phyloP scores from a whole-genome alignment of 2,329 filamentous ascomycete species.

The Thermoascus crustaceus region DNA sequence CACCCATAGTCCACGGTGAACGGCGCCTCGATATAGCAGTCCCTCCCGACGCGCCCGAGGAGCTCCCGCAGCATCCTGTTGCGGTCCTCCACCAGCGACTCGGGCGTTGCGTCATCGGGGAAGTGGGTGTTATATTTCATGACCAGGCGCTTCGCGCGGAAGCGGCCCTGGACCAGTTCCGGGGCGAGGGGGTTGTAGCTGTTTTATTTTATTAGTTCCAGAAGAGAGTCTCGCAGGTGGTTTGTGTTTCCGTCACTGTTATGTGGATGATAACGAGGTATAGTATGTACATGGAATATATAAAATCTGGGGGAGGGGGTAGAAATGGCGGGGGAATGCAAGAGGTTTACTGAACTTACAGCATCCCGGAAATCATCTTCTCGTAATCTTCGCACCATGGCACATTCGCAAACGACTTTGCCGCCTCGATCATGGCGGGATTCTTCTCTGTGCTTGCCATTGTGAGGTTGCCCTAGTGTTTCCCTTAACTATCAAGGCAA shows the following conservation, averaged over 20 bases:
- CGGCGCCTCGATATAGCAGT: slow-evolving; percentile 52
- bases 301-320: no score
- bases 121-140: slow-evolving; percentile 53
- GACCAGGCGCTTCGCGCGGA: slow-evolving; percentile 47
- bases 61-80: slow-evolving; percentile 44
- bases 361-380: slow-evolving; percentile 19
- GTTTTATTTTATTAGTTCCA: no score
- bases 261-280: no score
- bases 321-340: no score
- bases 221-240: no score
- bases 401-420: slow-evolving; percentile 8
- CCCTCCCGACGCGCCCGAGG: slow-evolving; percentile 44
- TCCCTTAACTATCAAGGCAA: no score
- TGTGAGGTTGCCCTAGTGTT: no score
- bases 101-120: slow-evolving; percentile 39
- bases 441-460: slow-evolving; percentile 6
- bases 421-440: slow-evolving; percentile 8
- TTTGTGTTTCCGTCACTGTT: no score
- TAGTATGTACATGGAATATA: no score
- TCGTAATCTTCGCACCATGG: slow-evolving; percentile 20
- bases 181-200: slow-evolving; percentile 47
- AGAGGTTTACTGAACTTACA: slow-evolving; percentile 11
- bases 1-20: slow-evolving; percentile 57
- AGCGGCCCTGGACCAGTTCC: slow-evolving; percentile 44
- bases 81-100: slow-evolving; percentile 33